Evolutionary conservation across 352 stramenopile species (phyloP).

Genomic region (Bremia lactucae): DNA sequence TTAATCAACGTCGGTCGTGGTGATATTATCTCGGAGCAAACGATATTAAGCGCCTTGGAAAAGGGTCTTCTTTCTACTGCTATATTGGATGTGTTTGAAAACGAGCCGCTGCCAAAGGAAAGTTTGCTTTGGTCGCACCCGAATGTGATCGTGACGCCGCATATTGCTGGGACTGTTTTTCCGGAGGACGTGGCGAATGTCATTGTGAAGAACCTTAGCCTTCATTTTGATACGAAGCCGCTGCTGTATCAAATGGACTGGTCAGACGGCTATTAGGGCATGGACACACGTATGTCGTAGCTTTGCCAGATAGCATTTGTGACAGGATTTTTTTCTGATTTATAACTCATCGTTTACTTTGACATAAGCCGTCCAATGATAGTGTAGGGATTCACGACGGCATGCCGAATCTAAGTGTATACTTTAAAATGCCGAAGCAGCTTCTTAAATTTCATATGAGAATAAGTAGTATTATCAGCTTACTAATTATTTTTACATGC

Average conservation of each 20-base stretch:
- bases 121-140: constrained; percentile 56
- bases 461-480: no score
- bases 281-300: no score
- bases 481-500: no score
- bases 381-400: no score
- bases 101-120: constrained; percentile 29
- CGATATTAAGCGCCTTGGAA: constrained; percentile 57
- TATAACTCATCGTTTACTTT: no score
- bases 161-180: constrained; percentile 71
- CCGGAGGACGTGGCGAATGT: constrained; percentile 64
- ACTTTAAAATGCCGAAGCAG: no score
- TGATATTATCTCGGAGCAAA: constrained; percentile 57
- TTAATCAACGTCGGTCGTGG: constrained; percentile 86
- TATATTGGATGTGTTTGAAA: constrained; percentile 48
- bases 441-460: no score
- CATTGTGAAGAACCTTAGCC: constrained; percentile 50
- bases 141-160: constrained; percentile 65
- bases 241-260: constrained; percentile 41
- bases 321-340: no score
- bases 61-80: constrained; percentile 42
- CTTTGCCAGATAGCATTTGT: no score
- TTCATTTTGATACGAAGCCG: constrained; percentile 20
- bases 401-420: no score
- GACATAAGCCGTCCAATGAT: no score
- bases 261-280: constrained; percentile 37